Conservation (phyloP, 1,284 basidiomycete species). For the Ganoderma meredithae region DNA sequence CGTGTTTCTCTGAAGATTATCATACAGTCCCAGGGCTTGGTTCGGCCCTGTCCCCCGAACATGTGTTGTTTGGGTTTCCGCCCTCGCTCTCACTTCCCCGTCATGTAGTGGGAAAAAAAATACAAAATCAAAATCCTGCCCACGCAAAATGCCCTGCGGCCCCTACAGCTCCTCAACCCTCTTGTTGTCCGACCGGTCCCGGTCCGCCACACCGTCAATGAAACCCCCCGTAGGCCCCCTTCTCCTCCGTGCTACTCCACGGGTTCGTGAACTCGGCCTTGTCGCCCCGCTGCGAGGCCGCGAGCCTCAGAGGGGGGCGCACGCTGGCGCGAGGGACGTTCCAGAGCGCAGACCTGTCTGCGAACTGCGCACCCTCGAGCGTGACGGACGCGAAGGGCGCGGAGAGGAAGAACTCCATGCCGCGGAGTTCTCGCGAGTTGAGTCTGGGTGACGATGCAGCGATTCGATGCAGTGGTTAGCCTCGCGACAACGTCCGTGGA, state of each 20-base stretch:
- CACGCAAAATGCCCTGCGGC: too few species aligned
- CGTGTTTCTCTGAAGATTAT: too few species aligned
- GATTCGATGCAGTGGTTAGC: background rate
- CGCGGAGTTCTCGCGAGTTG: conserved; percentile 15
- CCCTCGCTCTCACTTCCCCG: background rate
- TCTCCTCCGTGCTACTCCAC: background rate
- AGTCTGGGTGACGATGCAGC: conserved; percentile 5
- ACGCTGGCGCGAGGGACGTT: conserved; percentile 8
- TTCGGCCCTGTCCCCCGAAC: too few species aligned
- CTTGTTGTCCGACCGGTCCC: too few species aligned
- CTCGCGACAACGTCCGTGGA: background rate
- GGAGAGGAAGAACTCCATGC: conserved; percentile 16
- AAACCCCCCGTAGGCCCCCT: background rate
- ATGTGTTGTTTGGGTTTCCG: too few species aligned
- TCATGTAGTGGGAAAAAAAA: background rate
- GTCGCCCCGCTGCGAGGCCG: background rate
- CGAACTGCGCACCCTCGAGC: conserved; percentile 8
- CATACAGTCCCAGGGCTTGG: too few species aligned
- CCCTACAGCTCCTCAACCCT: too few species aligned
- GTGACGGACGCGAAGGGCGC: background rate
- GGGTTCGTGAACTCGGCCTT: conserved; percentile 2
- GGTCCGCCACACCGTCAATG: background rate
- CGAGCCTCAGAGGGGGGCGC: background rate
- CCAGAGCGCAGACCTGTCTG: conserved; percentile 13
- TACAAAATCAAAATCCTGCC: background rate